Conservation (phyloP, 2,329 filamentous ascomycete species). For the Trichoderma sp. region DNA sequence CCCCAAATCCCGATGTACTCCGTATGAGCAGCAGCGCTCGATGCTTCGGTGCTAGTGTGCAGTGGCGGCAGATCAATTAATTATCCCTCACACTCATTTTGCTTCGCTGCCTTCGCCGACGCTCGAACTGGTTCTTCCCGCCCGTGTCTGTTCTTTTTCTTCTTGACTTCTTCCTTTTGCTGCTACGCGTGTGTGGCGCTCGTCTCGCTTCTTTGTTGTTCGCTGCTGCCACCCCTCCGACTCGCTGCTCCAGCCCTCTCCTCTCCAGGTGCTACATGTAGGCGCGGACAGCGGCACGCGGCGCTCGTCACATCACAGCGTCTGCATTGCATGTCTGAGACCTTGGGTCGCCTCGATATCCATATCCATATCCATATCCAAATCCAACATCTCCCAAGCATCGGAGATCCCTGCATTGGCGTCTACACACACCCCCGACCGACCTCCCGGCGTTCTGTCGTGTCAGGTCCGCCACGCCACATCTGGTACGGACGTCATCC, state of each 20-base stretch:
- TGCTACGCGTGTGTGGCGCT: not conserved
- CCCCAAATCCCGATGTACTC: constrained; percentile 5
- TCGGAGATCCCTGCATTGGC: constrained; percentile 22
- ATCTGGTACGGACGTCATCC: constrained; percentile 30
- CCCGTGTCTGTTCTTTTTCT: not conserved
- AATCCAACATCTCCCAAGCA: constrained; percentile 13
- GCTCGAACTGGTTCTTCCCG: constrained; percentile 4
- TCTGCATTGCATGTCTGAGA: constrained; percentile 3
- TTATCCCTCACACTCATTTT: constrained; percentile 17
- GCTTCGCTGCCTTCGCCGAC: not conserved
- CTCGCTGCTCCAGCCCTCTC: not conserved
- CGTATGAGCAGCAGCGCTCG: not conserved
- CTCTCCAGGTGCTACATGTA: not conserved
- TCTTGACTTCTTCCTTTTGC: not conserved
- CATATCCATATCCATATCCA: constrained; percentile 13
- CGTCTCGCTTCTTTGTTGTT: not conserved
- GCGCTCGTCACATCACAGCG: not conserved
- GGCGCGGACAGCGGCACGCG: not conserved
- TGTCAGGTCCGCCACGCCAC: constrained; percentile 28
- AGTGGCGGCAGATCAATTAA: constrained; percentile 22
- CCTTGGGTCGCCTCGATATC: not conserved
- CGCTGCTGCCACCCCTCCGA: not conserved
- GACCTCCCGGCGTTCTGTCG: constrained; percentile 24
- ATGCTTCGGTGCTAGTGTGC: constrained; percentile 22
- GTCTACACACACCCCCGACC: constrained; percentile 21